Base-by-base conservation (phyloP, 257 asterid species). In the Lycium ferocissimum region DNA sequence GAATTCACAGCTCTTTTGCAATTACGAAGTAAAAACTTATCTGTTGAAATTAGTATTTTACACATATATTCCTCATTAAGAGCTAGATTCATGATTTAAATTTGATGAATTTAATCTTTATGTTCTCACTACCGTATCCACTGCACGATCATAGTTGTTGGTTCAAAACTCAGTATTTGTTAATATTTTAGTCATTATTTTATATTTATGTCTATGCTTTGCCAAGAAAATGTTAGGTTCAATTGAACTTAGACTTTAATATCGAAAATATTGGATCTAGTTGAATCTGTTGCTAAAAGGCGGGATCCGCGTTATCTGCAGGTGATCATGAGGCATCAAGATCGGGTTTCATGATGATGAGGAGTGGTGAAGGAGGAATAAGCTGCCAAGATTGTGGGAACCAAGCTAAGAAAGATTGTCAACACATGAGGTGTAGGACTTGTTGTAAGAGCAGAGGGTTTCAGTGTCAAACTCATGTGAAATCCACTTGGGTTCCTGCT, bases 341-440 rank as follows among this genome's bases (percentile, higher is more conserved):
- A 17, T 83, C 85, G 69, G 85, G 80, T 15, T 54, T 83, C 5
- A 45, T 83, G 49, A 87, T 83, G 83, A 90, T 87, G 93, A 90
- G 86, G 43, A 87, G 88, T 2, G 79, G 37, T 43, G 90, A 84
- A 37, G 84, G 80, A 8, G 90, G 86, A 51, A 56, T 91, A 0
- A 92, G 84, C 83, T 93, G 97, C 45, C 94, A 92, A n/a, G 97
- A 93, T 13, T 93, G 97, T 69, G 97, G 97, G 47, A 93, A 93
- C 85, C 96, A 91, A 62, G 93, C 96, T 0, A 92, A 92, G 91
- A 92, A 91, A 65, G 96, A 92, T 33, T 92, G 96, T 81, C 83
- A 65, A 73, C 93, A 91, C 20, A 87, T 91, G 89, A 84, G 96
- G 82, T 92, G 96, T 66, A 71, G 96, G 69, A 93, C 93, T 33